Conservation (phyloP, 2,329 filamentous ascomycete species). For the Phialocephala sp. region DNA sequence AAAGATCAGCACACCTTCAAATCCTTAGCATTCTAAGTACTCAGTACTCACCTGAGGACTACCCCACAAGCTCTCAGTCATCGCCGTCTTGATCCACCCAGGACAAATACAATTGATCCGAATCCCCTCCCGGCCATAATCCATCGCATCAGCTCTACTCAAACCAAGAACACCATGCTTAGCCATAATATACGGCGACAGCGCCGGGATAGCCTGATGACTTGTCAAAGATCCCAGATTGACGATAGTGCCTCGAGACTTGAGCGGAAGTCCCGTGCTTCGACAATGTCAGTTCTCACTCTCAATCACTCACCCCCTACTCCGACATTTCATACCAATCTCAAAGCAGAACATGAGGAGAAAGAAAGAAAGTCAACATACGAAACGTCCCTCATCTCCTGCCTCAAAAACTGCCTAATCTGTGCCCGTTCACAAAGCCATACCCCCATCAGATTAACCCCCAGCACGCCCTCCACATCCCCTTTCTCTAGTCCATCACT, state of each 20-base stretch:
- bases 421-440: constrained; percentile 46
- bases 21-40: neutral
- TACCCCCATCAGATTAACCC: constrained; percentile 45
- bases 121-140: constrained; percentile 35
- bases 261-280: constrained; percentile 34
- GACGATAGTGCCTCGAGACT: constrained; percentile 41
- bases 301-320: neutral
- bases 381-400: constrained; percentile 33
- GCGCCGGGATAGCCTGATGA: constrained; percentile 13
- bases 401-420: constrained; percentile 38
- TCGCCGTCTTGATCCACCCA: constrained; percentile 34
- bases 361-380: constrained; percentile 13
- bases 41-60: constrained; percentile 22
- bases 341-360: neutral
- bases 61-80: constrained; percentile 16
- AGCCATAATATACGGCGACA: constrained; percentile 31
- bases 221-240: constrained; percentile 34
- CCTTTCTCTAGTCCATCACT: constrained; percentile 30
- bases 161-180: constrained; percentile 43
- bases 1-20: constrained; percentile 12
- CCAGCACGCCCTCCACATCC: constrained; percentile 41
- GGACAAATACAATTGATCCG: constrained; percentile 37
- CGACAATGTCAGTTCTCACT: neutral
- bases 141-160: constrained; percentile 41
- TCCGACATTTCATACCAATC: neutral